These are phyloP conservation scores for Knoxdaviesia capensis DNA, from an alignment of 2,329 filamentous ascomycete species.

Conservation along the genomic window DNA sequence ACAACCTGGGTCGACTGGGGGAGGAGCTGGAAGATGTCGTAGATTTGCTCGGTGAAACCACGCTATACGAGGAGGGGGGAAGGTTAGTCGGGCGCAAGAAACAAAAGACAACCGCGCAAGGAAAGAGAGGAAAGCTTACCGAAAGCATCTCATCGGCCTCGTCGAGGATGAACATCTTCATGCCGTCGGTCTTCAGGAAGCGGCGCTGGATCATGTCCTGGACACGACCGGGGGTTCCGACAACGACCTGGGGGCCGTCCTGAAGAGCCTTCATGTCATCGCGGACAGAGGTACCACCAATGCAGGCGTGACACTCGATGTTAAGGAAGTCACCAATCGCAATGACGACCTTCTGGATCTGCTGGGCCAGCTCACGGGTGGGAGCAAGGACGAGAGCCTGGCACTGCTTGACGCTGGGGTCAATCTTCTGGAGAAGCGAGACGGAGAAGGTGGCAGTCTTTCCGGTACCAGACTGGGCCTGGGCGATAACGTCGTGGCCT, in stretches of 20 bases:
- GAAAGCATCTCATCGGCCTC: constrained; percentile 42
- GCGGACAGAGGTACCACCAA: constrained; percentile 92
- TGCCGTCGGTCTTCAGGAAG: constrained; percentile 35
- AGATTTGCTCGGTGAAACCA: constrained; percentile 95
- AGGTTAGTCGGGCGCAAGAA: too few relatives aligned
- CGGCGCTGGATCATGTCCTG: constrained; percentile 42
- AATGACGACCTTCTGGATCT: constrained; percentile 97
- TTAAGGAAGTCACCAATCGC: constrained; percentile 99
- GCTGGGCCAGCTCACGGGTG: constrained; percentile 87
- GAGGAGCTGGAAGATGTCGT: constrained; percentile 94
- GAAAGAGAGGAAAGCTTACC: too few relatives aligned
- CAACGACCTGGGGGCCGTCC: constrained; percentile 94
- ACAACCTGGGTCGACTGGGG: constrained; percentile 97
- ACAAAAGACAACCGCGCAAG: too few relatives aligned
- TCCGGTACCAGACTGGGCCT: constrained; percentile 91
- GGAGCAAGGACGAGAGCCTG: constrained; percentile 92
- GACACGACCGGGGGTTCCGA: constrained; percentile 90
- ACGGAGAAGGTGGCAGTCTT: constrained; percentile 96
- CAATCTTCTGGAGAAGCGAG: constrained; percentile 88
- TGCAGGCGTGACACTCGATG: constrained; percentile 95
- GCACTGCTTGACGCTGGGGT: constrained; percentile 78
- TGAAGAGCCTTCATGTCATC: constrained; percentile 96
- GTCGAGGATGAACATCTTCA: constrained; percentile 44
- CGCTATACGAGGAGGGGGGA: constrained; percentile 32
- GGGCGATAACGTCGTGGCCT: constrained; percentile 96